Evolutionary conservation across 441 rosid genomes (phyloP).

Genomic region (Populus hybrid): DNA sequence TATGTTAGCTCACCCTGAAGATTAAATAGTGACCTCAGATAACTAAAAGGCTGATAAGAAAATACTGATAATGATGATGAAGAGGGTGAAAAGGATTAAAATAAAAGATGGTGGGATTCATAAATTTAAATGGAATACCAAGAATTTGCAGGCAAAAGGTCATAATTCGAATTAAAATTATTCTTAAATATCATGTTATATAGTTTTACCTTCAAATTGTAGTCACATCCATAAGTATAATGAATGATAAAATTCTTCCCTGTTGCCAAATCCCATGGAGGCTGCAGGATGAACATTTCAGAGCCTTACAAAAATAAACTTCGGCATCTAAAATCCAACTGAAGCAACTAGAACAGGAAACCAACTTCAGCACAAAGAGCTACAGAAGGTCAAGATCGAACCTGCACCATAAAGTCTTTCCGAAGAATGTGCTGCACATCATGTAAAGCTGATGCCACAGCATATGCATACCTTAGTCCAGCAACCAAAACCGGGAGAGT

Average conservation of each 20-base stretch:
- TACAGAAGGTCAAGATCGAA: slow-evolving; percentile 4
- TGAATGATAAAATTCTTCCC: slow-evolving; percentile 53
- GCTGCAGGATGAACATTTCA: slow-evolving; percentile 35
- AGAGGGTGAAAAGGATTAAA: not conserved
- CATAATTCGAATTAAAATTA: not conserved
- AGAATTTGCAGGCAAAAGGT: not conserved
- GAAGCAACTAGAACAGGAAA: not conserved
- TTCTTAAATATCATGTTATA: not conserved
- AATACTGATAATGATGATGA: not conserved
- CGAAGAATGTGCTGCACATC: slow-evolving; percentile 54
- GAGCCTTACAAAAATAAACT: not conserved
- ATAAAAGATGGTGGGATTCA: not conserved
- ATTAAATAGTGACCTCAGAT: not conserved
- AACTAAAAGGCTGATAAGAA: not conserved
- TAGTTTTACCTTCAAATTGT: slow-evolving; percentile 43
- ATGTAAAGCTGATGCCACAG: slow-evolving; percentile 69
- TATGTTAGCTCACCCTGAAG: slow-evolving; percentile 55
- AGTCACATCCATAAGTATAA: slow-evolving; percentile 75
- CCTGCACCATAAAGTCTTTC: slow-evolving; percentile 75
- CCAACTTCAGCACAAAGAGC: not conserved
- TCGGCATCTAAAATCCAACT: not conserved
- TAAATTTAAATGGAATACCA: not conserved
- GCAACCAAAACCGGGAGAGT: not conserved
- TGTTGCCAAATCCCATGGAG: slow-evolving; percentile 54
- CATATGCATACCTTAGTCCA: slow-evolving; percentile 62